Conservation (phyloP, 2,329 filamentous ascomycete genomes). For the Fusarium sp. region DNA sequence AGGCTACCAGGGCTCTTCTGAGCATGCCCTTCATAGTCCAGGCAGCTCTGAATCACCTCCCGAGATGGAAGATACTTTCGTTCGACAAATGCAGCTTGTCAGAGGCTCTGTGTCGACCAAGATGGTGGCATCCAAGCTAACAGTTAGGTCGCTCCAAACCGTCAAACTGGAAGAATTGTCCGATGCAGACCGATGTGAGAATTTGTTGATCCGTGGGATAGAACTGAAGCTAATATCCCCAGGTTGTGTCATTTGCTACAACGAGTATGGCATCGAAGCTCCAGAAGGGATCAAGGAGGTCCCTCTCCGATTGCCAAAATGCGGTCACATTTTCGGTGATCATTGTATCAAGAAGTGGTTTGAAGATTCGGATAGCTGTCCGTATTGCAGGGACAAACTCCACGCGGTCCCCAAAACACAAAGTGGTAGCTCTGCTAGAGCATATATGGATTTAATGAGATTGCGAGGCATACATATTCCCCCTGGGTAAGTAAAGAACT, state of each 20-base stretch:
- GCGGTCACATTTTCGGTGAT: slow-evolving; percentile 74
- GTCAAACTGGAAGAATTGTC: slow-evolving; percentile 61
- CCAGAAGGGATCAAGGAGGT: slow-evolving; percentile 70
- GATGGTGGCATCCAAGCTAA: slow-evolving; percentile 62
- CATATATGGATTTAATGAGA: slow-evolving; percentile 53
- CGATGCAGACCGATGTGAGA: slow-evolving; percentile 63
- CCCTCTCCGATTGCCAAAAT: slow-evolving; percentile 70
- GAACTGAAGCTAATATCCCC: slow-evolving; percentile 25
- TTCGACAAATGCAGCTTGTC: slow-evolving; percentile 61
- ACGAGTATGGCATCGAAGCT: slow-evolving; percentile 68
- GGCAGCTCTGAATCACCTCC: slow-evolving; percentile 21
- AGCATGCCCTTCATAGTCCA: slow-evolving; percentile 27
- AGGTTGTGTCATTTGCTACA: slow-evolving; percentile 76
- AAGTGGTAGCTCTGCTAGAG: slow-evolving; percentile 35
- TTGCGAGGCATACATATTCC: slow-evolving; percentile 43
- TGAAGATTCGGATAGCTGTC: slow-evolving; percentile 71
- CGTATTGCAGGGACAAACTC: slow-evolving; percentile 73
- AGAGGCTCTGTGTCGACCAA: slow-evolving; percentile 60
- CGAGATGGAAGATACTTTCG: slow-evolving; percentile 51
- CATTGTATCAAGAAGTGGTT: slow-evolving; percentile 76
- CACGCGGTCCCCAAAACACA: slow-evolving; percentile 60
- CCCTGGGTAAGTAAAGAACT: slow-evolving; percentile 39
- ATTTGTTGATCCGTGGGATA: not conserved
- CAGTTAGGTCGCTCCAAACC: slow-evolving; percentile 61
- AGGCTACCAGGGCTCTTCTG: slow-evolving; percentile 27